These are phyloP conservation scores for Lactarius akahatsu DNA, from an alignment of 768 basidiomycete species.

Conservation along the genomic window DNA sequence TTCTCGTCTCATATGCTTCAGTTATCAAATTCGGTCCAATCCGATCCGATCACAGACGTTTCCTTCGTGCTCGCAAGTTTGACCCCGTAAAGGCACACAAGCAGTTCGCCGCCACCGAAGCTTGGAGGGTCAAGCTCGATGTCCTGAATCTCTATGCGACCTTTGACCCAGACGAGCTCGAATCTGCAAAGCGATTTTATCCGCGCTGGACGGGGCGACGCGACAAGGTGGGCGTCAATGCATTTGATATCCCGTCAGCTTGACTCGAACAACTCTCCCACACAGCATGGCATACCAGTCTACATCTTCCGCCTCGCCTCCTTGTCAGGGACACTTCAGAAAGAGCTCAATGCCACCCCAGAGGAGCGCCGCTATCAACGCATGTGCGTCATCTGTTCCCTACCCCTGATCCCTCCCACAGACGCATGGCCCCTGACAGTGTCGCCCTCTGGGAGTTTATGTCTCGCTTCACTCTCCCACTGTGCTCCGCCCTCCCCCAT, in stretches of 20 bases:
- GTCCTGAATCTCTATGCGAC: constrained; percentile 62
- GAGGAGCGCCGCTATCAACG: constrained; percentile 60
- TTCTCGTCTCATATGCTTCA: neutral
- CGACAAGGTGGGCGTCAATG: constrained; percentile 53
- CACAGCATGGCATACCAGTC: constrained; percentile 63
- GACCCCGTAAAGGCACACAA: constrained; percentile 60
- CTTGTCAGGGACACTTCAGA: constrained; percentile 50
- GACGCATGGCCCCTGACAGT: constrained; percentile 37
- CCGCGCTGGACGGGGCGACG: constrained; percentile 80
- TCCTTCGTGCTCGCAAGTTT: constrained; percentile 76
- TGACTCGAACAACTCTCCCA: constrained; percentile 1
- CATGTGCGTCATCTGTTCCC: constrained; percentile 50
- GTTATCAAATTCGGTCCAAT: neutral
- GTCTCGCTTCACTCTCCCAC: constrained; percentile 59
- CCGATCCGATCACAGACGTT: constrained; percentile 51
- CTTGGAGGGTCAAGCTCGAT: constrained; percentile 64
- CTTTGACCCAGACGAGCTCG: constrained; percentile 60
- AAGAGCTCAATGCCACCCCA: constrained; percentile 57
- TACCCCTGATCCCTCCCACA: neutral
- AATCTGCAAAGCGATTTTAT: constrained; percentile 60
- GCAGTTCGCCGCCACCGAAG: constrained; percentile 66
- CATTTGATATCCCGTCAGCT: constrained; percentile 6
- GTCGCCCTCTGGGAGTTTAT: constrained; percentile 67
- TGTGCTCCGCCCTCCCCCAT: constrained; percentile 63
- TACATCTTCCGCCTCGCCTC: constrained; percentile 78